Evolutionary conservation across 768 basidiomycete species (phyloP).

Genomic region (Lanmaoa pseudosensibilis): DNA sequence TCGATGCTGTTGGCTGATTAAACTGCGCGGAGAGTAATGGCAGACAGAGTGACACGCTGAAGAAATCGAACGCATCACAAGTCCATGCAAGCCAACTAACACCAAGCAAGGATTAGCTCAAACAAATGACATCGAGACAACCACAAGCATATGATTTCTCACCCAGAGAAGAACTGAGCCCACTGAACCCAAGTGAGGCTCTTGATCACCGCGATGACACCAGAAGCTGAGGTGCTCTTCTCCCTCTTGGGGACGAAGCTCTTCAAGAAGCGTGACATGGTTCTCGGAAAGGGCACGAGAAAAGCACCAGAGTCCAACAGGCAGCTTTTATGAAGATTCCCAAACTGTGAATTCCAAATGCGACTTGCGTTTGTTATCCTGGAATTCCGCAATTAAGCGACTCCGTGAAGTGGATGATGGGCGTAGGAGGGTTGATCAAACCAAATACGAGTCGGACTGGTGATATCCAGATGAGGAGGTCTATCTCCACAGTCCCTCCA

Average conservation of each 20-base stretch:
- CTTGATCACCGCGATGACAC: slow-evolving; percentile 44
- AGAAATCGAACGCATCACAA: slow-evolving; percentile 86
- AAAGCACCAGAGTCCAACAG: not conserved
- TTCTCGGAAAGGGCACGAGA: not conserved
- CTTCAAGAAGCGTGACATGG: slow-evolving; percentile 38
- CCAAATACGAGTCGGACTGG: not conserved
- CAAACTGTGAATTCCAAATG: slow-evolving; percentile 2
- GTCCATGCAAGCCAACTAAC: slow-evolving; percentile 84
- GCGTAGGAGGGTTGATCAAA: not conserved
- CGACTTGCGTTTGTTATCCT: not conserved
- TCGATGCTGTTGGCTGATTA: slow-evolving; percentile 36
- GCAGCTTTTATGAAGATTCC: slow-evolving; percentile 18
- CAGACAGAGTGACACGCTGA: slow-evolving; percentile 67
- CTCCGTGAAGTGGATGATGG: not conserved
- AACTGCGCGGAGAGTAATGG: slow-evolving; percentile 51
- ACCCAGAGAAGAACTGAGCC: slow-evolving; percentile 62
- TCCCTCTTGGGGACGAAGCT: slow-evolving; percentile 54
- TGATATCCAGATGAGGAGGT: slow-evolving; percentile 2
- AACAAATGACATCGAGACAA: not conserved
- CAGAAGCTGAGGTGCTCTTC: slow-evolving; percentile 33
- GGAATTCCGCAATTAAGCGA: not conserved
- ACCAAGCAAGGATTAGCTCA: not conserved
- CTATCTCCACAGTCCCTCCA: not conserved
- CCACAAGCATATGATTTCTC: not conserved
- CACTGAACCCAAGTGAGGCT: slow-evolving; percentile 54